Base-by-base conservation (phyloP, 106 monocot species). In the Acorus gramineus region DNA sequence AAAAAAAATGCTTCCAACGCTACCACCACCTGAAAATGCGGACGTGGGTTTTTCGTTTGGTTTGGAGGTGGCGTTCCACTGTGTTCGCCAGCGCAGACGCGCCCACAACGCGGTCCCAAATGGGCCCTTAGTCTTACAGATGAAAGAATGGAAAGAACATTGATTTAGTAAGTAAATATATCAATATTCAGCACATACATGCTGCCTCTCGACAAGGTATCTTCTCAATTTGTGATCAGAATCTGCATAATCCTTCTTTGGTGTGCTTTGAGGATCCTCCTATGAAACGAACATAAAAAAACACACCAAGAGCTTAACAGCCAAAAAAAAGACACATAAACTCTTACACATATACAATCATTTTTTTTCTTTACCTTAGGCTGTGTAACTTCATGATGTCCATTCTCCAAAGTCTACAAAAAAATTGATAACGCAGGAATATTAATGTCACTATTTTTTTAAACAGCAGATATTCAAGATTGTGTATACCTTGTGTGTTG, bases 401-500 rank as follows among this genome's bases (percentile, higher is more conserved):
- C 64, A 28, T 13, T 5, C 7, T 2, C 74, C 11, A 74, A 67
- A 42, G 67, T 46, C 74, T 74, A 56, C 46, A 58, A 5, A 8
- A 43, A 66, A 56, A 50, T 13, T 67, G n/a, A 56, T 58, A 52
- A 11, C 44, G 6, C 59, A 71, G 12, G 4, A 56, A 71, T 12
- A 8, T 8, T 13, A 3, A 14, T n/a, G 57, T 47, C 45, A 47
- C 7, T 4, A 14, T 49, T 11, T 4, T 50, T 14, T 14, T 14
- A 64, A 51, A 44, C 46, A 4, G 49, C 2, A 9, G n/a, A 28
- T 64, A 43, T 50, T 2, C 49, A 64, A 49, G 49, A 50, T 47
- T 55, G 2, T 6, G 42, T 68, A 4, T 82, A 86, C 86, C 53
- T 84, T 74, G 72, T 86, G 86, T 50, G 73, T 69, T 69, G 78